Evolutionary conservation across 352 stramenopile species (phyloP).

Genomic region (Globisporangium canariense): DNA sequence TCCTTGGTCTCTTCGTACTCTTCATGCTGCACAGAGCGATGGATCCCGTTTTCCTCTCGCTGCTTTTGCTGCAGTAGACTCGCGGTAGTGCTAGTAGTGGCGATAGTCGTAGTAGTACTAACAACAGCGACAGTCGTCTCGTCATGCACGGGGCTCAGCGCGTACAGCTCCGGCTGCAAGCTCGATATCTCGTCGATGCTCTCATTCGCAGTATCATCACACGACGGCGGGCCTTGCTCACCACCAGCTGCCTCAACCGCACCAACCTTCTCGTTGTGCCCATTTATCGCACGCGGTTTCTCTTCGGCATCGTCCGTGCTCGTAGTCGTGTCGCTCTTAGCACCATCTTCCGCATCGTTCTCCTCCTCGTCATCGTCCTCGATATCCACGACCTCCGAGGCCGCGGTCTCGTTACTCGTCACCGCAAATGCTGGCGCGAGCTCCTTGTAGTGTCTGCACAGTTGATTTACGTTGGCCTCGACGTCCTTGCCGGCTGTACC

Average conservation of each 20-base stretch:
- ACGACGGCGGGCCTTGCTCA: not conserved
- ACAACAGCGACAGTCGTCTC: not conserved
- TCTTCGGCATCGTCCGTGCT: not conserved
- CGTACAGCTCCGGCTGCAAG: constrained; percentile 4
- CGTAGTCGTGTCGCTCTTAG: constrained; percentile 1
- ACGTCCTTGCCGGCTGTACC: constrained; percentile 16
- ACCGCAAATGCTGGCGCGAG: constrained; percentile 15
- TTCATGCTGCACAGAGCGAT: not conserved
- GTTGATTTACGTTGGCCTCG: constrained; percentile 11
- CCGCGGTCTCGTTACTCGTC: constrained; percentile 11
- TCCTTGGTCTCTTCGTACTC: constrained; percentile 14
- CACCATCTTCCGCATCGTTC: not conserved
- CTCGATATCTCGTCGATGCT: not conserved
- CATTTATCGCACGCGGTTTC: not conserved
- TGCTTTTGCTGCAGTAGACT: not conserved
- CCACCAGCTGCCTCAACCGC: not conserved
- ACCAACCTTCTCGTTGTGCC: not conserved
- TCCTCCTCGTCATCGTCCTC: constrained; percentile 2
- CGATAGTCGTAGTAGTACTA: not conserved
- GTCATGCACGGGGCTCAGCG: not conserved
- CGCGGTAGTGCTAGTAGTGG: not conserved
- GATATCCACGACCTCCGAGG: constrained; percentile 14
- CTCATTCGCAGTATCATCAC: constrained; percentile 1
- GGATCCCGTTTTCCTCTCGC: not conserved
- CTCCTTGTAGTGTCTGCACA: constrained; percentile 18